phyloP scores from a whole-genome alignment of 2,329 filamentous ascomycete genomes.

The Xylaria multiplex region DNA sequence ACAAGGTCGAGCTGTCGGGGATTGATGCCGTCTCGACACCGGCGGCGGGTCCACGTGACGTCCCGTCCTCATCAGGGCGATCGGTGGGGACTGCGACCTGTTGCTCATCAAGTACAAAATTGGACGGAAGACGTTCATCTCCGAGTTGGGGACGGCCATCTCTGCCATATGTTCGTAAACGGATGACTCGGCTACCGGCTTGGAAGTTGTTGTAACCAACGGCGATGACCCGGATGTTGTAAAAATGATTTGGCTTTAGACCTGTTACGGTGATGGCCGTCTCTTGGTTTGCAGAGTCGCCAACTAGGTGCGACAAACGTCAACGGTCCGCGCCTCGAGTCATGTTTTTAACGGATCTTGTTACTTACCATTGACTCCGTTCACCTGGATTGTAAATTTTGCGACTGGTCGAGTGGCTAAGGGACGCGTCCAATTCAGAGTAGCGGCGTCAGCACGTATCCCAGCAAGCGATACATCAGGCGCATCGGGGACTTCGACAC shows the following conservation, averaged over 20 bases:
- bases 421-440: constrained; percentile 88
- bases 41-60: constrained; percentile 61
- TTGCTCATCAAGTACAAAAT: constrained; percentile 64
- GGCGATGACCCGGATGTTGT: constrained; percentile 92
- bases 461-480: constrained; percentile 91
- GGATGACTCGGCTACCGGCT: constrained; percentile 84
- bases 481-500: constrained; percentile 90
- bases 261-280: constrained; percentile 92
- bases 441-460: constrained; percentile 86
- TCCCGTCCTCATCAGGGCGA: constrained; percentile 61
- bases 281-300: constrained; percentile 82
- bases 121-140: constrained; percentile 65
- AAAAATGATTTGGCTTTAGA: constrained; percentile 85
- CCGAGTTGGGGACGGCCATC: constrained; percentile 71
- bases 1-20: constrained; percentile 68
- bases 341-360: constrained; percentile 12
- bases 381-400: constrained; percentile 92
- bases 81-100: constrained; percentile 54
- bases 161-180: constrained; percentile 78
- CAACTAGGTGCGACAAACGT: constrained; percentile 65
- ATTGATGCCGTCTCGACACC: constrained; percentile 70
- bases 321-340: constrained; percentile 28
- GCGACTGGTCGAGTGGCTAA: constrained; percentile 73
- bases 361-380: constrained; percentile 83
- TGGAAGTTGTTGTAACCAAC: constrained; percentile 93